Conservation (phyloP, 768 basidiomycete species). For the Calocybe cyanea region DNA sequence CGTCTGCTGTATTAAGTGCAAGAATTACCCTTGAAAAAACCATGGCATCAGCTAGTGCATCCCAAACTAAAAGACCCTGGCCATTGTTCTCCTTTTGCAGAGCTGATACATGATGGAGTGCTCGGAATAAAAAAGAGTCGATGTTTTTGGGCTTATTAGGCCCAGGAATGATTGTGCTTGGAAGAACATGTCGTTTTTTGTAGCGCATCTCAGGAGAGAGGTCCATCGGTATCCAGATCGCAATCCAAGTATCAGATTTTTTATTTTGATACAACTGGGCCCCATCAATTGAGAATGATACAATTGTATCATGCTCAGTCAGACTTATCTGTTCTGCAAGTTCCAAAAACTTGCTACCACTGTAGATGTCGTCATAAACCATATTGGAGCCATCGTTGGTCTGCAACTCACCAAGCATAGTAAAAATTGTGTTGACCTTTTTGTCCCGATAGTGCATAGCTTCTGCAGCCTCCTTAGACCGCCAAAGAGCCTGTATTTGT, state of each 20-base stretch:
- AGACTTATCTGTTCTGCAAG: too few species aligned
- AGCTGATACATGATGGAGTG: neutral
- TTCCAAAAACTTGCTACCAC: too few species aligned
- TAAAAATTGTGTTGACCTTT: too few species aligned
- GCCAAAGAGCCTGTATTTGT: too few species aligned
- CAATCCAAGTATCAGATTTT: neutral
- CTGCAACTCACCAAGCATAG: too few species aligned
- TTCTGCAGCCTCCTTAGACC: too few species aligned
- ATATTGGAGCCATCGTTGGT: too few species aligned
- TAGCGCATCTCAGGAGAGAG: slow-evolving; percentile 1
- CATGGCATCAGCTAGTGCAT: neutral
- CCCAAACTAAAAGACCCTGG: neutral
- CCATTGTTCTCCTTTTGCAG: neutral
- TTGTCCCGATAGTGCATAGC: too few species aligned
- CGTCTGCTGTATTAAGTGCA: slow-evolving; percentile 25
- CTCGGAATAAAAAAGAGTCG: neutral
- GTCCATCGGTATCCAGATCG: neutral
- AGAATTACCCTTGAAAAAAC: slow-evolving; percentile 8
- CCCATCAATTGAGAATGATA: too few species aligned
- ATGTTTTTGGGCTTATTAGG: slow-evolving; percentile 2
- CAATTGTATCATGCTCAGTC: too few species aligned
- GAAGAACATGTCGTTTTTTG: neutral
- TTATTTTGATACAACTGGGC: too few species aligned
- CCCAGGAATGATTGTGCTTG: neutral
- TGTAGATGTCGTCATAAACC: too few species aligned